Evolutionary conservation across 768 basidiomycete genomes (phyloP).

Genomic region (Suillus sp.): DNA sequence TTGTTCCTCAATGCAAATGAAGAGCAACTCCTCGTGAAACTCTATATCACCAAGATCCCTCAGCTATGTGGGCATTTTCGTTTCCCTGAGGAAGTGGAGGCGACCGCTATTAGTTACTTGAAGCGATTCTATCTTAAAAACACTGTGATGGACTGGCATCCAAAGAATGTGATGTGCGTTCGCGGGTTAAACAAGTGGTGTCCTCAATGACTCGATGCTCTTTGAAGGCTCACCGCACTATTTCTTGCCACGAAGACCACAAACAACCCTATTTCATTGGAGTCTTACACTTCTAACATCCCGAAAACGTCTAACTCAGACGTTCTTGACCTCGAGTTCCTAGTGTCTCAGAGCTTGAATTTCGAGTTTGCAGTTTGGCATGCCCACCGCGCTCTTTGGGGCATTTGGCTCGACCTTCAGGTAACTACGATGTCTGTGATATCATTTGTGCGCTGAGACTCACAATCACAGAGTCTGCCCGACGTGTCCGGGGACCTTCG

Average conservation of each 20-base stretch:
- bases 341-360: slow-evolving; percentile 89
- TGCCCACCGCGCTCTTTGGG: slow-evolving; percentile 85
- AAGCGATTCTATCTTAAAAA: slow-evolving; percentile 98
- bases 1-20: slow-evolving; percentile 81
- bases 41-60: slow-evolving; percentile 85
- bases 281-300: slow-evolving; percentile 80
- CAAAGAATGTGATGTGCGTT: slow-evolving; percentile 94
- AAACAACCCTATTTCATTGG: slow-evolving; percentile 89
- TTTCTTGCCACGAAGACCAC: slow-evolving; percentile 98
- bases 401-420: slow-evolving; percentile 87
- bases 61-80: slow-evolving; percentile 83
- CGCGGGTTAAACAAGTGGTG: not conserved
- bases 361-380: slow-evolving; percentile 97
- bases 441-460: slow-evolving; percentile 14
- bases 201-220: slow-evolving; percentile 2
- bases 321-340: slow-evolving; percentile 92
- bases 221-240: slow-evolving; percentile 83
- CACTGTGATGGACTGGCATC: slow-evolving; percentile 99
- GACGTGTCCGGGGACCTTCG: slow-evolving; percentile 49
- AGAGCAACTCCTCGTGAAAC: slow-evolving; percentile 84
- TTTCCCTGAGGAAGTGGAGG: slow-evolving; percentile 91
- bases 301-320: slow-evolving; percentile 80
- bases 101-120: slow-evolving; percentile 88
- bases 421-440: slow-evolving; percentile 40
- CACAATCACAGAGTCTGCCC: slow-evolving; percentile 54